Conservation (phyloP, 1,139 yeast genomes). For the Torulaspora pretoriensis region DNA sequence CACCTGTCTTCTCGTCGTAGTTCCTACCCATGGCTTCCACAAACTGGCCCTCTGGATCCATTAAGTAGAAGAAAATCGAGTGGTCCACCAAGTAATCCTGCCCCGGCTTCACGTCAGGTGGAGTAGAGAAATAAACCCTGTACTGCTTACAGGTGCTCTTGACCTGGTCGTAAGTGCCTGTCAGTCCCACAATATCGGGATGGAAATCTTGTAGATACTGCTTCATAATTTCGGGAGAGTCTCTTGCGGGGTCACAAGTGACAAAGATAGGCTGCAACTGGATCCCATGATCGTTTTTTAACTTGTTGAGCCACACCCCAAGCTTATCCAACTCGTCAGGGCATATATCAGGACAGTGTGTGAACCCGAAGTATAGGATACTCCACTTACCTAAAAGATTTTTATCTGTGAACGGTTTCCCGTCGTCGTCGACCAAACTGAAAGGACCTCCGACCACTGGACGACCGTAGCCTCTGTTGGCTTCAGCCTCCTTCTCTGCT, state of each 20-base stretch:
- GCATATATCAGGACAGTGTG: conserved; percentile 96
- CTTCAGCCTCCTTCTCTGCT: conserved; percentile 73
- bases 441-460: conserved; percentile 94
- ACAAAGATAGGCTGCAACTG: conserved; percentile 80
- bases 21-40: conserved; percentile 93
- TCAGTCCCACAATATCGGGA: conserved; percentile 79
- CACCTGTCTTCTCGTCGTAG: conserved; percentile 73
- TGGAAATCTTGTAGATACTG: conserved; percentile 84
- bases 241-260: conserved; percentile 96
- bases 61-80: conserved; percentile 88
- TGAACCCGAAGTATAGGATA: conserved; percentile 86
- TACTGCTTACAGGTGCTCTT: conserved; percentile 80
- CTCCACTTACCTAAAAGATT: conserved; percentile 75
- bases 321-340: conserved; percentile 95
- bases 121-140: conserved; percentile 93
- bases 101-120: conserved; percentile 88
- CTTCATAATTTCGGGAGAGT: conserved; percentile 75
- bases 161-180: conserved; percentile 83
- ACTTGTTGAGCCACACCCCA: conserved; percentile 66
- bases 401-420: conserved; percentile 68
- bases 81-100: conserved; percentile 96
- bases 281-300: conserved; percentile 53
- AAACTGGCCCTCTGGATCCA: conserved; percentile 96
- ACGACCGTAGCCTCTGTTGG: conserved; percentile 82
- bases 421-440: conserved; percentile 62